phyloP scores from a whole-genome alignment of 2,329 filamentous ascomycete genomes.

The Xylariaceae sp. region DNA sequence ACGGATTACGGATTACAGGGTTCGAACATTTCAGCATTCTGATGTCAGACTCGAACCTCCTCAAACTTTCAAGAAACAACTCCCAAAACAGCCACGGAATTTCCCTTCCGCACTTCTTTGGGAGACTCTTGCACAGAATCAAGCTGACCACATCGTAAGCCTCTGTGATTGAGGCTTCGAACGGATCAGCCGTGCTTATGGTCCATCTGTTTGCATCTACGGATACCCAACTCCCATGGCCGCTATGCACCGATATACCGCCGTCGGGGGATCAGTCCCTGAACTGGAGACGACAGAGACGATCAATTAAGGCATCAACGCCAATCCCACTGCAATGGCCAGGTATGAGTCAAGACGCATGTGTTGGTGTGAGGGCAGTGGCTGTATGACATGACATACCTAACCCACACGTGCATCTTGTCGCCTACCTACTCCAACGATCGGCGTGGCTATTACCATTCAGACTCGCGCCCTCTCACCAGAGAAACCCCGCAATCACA shows the following conservation, averaged over 20 bases:
- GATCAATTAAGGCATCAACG: no score
- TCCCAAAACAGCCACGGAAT: no score
- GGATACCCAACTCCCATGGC: background rate
- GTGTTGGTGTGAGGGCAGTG: background rate
- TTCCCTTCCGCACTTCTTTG: no score
- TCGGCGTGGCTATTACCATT: background rate
- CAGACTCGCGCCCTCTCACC: background rate
- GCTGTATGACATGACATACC: background rate
- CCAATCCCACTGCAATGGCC: background rate
- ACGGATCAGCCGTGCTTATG: background rate
- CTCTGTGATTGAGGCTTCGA: background rate
- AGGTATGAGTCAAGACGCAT: background rate
- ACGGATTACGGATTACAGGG: background rate
- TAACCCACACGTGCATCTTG: background rate
- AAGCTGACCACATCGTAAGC: no score
- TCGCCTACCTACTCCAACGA: background rate
- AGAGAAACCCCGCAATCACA: background rate
- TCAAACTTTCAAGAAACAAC: no score
- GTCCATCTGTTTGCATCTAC: no score
- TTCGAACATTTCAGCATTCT: background rate
- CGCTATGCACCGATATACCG: no score
- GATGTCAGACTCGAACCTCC: no score
- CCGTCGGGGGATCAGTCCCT: no score
- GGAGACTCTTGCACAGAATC: no score
- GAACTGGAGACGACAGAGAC: no score